phyloP scores from a whole-genome alignment of 345 rosid species.

The Sisymbrium irio region DNA sequence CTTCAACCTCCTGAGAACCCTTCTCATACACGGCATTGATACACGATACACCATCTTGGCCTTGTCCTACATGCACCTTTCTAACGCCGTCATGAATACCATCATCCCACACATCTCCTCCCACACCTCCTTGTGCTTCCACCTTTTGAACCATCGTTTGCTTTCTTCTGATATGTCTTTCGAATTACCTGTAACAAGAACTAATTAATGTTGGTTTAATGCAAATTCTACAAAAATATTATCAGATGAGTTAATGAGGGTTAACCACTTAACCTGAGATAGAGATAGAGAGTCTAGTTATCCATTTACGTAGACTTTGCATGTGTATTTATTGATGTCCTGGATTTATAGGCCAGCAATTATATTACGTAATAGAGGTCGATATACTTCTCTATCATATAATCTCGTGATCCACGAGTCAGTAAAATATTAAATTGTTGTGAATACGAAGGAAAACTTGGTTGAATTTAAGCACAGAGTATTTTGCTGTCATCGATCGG shows the following conservation, averaged over 20 bases:
- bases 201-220: not conserved
- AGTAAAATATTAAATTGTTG: too few relatives aligned
- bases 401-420: too few relatives aligned
- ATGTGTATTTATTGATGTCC: not conserved
- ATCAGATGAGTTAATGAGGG: not conserved
- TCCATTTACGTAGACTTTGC: not conserved
- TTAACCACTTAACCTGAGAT: too few relatives aligned
- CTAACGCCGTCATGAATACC: slow-evolving; percentile 25
- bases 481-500: too few relatives aligned
- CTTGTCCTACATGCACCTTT: slow-evolving; percentile 21
- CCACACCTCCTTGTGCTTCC: too few relatives aligned
- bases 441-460: too few relatives aligned
- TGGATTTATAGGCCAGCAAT: not conserved
- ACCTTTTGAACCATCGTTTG: slow-evolving; percentile 25
- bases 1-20: slow-evolving; percentile 10
- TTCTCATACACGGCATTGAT: slow-evolving; percentile 19
- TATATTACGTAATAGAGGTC: not conserved
- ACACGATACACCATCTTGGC: slow-evolving; percentile 11
- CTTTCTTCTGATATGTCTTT: not conserved
- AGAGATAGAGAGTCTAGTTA: not conserved
- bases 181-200: not conserved
- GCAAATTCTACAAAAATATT: not conserved
- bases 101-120: slow-evolving; percentile 18
- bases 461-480: too few relatives aligned
- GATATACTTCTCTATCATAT: not conserved